Evolutionary conservation across 1,284 basidiomycete species (phyloP), one percentile per base, ranked within the genome.

Genomic region (Apiotrichum akiyoshidainum): DNA sequence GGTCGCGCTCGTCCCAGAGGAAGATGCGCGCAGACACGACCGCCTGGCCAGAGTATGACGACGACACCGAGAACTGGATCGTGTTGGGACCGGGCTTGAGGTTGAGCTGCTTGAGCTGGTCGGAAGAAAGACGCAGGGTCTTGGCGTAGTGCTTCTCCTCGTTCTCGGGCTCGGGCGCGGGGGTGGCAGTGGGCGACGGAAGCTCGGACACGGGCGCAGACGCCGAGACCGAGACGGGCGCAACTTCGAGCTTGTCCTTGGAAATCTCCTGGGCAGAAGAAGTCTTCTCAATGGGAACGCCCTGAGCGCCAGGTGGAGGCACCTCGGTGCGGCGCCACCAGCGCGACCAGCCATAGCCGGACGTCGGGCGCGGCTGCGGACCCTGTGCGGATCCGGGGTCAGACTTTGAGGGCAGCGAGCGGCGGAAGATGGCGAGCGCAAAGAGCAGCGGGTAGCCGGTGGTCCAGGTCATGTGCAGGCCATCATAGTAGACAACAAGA

Each of bases 1-100:
- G 84, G 74, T 97, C 92, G 11, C 85, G 87, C 33, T 87, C 85
- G 62, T 98, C 91, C 95, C 94, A 99, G 17, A 99, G 81, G 68
- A 99, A 99, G 66, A 99, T 90, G 5, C 93, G 84, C 11, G 96
- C 92, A 2, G 91, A 87, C 67, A 94, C 97, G 0, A 88, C 89
- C 2, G 91, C 86, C 4, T 84, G 84, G 8, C 92, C 91, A 6
- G 91, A 89, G 51, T 90, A 85, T n/a, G 92, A 92, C 5, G 82
- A 83, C 21, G 80, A 82, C 41, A 98, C 85, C 1, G 92, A 93
- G 73, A 99, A 99, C 0, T 94, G 94, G 63, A 99, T 88, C 11
- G 86, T 85, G 74, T 99, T 99, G 5, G 90, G 83, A 2, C 96
- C 96, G 35, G 90, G 83, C 71, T 90, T 89, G 63, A 99, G 81